These are phyloP conservation scores for Citrus maxima DNA, from an alignment of 345 rosid species.

Conservation along the genomic window DNA sequence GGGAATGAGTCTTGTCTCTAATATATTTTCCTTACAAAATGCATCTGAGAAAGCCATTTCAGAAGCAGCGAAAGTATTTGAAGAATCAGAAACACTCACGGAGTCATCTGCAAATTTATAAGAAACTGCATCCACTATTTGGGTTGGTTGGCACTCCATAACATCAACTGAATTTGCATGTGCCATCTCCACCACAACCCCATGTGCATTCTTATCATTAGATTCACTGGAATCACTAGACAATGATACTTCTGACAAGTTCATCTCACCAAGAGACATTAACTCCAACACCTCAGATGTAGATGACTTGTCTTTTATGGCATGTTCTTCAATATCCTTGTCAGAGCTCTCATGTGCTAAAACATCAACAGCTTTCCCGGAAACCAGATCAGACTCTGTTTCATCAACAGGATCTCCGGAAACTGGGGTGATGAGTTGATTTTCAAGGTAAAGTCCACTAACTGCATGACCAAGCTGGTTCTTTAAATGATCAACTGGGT, in stretches of 20 bases:
- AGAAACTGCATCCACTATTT: neutral
- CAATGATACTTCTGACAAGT: neutral
- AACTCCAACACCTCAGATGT: slow-evolving; percentile 17
- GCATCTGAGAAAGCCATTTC: slow-evolving; percentile 12
- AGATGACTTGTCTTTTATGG: slow-evolving; percentile 18
- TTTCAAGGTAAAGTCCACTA: neutral
- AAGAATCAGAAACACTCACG: slow-evolving; percentile 12
- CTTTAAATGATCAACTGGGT: slow-evolving; percentile 4
- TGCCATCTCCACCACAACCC: slow-evolving; percentile 13
- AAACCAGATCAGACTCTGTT: slow-evolving; percentile 14
- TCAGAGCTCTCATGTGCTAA: slow-evolving; percentile 10
- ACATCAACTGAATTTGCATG: slow-evolving; percentile 12
- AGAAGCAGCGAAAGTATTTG: slow-evolving; percentile 12
- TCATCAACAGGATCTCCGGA: slow-evolving; percentile 15
- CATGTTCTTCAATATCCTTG: slow-evolving; percentile 23
- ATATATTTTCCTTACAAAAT: slow-evolving; percentile 8
- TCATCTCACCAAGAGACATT: slow-evolving; percentile 15
- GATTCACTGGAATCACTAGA: slow-evolving; percentile 4
- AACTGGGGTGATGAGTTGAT: neutral
- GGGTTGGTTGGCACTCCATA: slow-evolving; percentile 11
- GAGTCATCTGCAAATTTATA: slow-evolving; percentile 7
- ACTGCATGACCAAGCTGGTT: slow-evolving; percentile 9
- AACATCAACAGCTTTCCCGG: slow-evolving; percentile 15
- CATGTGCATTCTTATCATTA: slow-evolving; percentile 7
- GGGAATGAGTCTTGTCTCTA: slow-evolving; percentile 16